These are phyloP conservation scores for Colletotrichum aenigma DNA, from an alignment of 2,329 filamentous ascomycete species.

Conservation along the genomic window DNA sequence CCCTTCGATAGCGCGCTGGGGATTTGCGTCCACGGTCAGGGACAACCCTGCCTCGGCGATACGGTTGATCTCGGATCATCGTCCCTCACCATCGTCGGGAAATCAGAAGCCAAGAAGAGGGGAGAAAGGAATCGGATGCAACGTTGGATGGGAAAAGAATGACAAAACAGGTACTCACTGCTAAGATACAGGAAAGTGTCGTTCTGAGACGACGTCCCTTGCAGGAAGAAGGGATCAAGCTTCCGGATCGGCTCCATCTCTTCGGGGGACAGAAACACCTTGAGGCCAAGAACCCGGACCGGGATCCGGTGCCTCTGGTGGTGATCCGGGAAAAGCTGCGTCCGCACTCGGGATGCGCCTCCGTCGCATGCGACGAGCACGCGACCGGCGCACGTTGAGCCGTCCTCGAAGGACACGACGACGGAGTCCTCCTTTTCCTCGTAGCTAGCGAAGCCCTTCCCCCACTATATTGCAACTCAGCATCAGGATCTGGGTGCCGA, in stretches of 20 bases:
- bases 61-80: background rate
- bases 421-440: slow-evolving; percentile 30
- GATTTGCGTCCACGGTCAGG: background rate
- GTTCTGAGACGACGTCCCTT: slow-evolving; percentile 55
- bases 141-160: background rate
- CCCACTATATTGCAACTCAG: slow-evolving; percentile 37
- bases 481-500: background rate
- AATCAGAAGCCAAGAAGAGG: background rate
- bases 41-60: background rate
- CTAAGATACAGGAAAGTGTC: slow-evolving; percentile 59
- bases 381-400: slow-evolving; percentile 40
- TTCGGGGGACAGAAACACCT: slow-evolving; percentile 41
- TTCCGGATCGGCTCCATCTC: slow-evolving; percentile 45
- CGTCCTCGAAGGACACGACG: slow-evolving; percentile 51
- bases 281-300: slow-evolving; percentile 52
- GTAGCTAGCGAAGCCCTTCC: slow-evolving; percentile 38
- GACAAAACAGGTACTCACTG: slow-evolving; percentile 33
- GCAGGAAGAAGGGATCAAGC: slow-evolving; percentile 59
- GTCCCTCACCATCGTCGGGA: background rate
- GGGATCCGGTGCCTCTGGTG: slow-evolving; percentile 45
- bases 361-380: slow-evolving; percentile 58
- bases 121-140: background rate
- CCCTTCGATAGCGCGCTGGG: background rate
- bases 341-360: slow-evolving; percentile 46
- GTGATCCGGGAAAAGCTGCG: slow-evolving; percentile 35